Base-by-base conservation (phyloP, 345 rosid species). In the Boechera divaricarpa region DNA sequence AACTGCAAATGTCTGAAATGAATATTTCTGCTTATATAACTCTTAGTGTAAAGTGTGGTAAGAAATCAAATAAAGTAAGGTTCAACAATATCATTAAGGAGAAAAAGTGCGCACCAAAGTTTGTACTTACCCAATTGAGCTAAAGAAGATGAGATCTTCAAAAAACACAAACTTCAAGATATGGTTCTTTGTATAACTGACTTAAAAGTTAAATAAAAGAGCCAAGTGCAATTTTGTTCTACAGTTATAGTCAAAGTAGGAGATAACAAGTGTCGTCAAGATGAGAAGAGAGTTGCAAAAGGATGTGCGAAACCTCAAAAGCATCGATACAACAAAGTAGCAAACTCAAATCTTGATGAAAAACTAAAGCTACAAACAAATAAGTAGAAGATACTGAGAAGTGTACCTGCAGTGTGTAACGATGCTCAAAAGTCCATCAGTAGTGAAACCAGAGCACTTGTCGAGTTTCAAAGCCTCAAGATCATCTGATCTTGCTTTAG, bases 381-480 rank as follows among this genome's bases (percentile, higher is more conserved):
- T 0, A 26, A 57, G 6, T 7, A 31, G 39, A 55, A 3, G 13
- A 4, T 3, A 2, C 24, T 21, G 5, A 9, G 42, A 24, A 62
- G 18, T 41, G 63, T 81, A 92, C 99, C 90, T 88, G 97, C 99
- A 95, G 8, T 26, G 74, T 45, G 85, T 89, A 51, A 75, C 89
- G 44, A 95, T 69, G 72, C 87, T 92, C 31, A 83, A 74, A 52
- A 95, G 91, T 1, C 98, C 99, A 80, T 91, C 90, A 3, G 97
- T 92, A 15, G 94, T 84, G 72, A 95, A 91, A 0, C 96, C 99
- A 11, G 90, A 92, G 79, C 99, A 95, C 69, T 86, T 91, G 63
- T 95, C 99, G 13, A 95, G 93, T 82, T 87, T 92, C 70, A 92
- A 82, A 31, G 73, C 82, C 51, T 75, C 85, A 35, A 95, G 82